Conservation (phyloP, 1,139 yeast genomes). For the Taphrina pruni region DNA sequence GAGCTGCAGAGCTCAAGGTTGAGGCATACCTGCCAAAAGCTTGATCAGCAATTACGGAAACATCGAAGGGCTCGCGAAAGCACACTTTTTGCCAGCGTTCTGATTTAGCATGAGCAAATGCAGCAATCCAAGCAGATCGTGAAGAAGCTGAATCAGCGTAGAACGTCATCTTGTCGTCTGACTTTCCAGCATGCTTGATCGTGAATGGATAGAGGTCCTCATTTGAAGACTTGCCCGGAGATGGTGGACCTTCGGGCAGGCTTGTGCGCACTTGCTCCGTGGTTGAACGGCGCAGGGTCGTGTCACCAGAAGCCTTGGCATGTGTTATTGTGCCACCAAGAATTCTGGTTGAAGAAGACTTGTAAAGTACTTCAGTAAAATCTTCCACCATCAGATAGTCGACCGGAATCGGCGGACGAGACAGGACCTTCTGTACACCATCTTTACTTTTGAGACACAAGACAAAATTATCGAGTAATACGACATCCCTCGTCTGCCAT, state of each 20-base stretch:
- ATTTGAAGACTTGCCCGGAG: conserved; percentile 31
- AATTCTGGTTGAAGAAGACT: conserved; percentile 37
- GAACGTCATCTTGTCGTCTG: conserved; percentile 63
- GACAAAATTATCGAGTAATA: conserved; percentile 74
- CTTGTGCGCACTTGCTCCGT: neutral
- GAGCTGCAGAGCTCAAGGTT: conserved; percentile 53
- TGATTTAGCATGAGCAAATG: conserved; percentile 63
- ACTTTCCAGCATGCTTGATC: conserved; percentile 59
- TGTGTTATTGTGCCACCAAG: conserved; percentile 38
- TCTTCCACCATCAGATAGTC: conserved; percentile 53
- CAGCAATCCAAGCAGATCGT: conserved; percentile 65
- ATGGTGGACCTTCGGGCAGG: conserved; percentile 10
- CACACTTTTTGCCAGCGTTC: conserved; percentile 52
- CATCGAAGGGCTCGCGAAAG: conserved; percentile 61
- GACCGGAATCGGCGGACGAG: conserved; percentile 53
- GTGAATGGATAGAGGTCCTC: conserved; percentile 57
- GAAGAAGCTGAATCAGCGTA: conserved; percentile 63
- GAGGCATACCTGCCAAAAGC: conserved; percentile 18
- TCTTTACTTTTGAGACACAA: conserved; percentile 64
- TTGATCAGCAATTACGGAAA: conserved; percentile 55
- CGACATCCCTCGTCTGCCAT: conserved; percentile 59
- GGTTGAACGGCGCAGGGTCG: neutral
- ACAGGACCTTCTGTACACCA: conserved; percentile 40
- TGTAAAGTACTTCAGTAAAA: conserved; percentile 51
- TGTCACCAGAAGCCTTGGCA: conserved; percentile 3